Evolutionary conservation across 768 basidiomycete genomes (phyloP).

Genomic region (Podaxis sp.): DNA sequence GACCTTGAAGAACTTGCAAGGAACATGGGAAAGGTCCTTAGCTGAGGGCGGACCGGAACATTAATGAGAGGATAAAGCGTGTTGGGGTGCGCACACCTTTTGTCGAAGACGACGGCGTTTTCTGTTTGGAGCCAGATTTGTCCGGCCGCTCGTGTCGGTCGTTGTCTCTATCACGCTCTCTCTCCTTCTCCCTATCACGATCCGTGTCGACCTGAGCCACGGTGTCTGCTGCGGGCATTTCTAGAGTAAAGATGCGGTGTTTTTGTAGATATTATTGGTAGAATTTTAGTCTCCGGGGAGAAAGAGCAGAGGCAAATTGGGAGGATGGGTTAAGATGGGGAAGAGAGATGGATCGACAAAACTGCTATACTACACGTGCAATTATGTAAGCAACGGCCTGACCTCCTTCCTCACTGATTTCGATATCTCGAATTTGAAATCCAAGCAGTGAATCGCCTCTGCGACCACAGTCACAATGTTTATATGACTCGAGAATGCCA

Average conservation of each 20-base stretch:
- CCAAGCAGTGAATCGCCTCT: not conserved
- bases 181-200: constrained; percentile 28
- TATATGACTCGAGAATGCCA: not conserved
- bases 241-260: constrained; percentile 4
- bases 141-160: constrained; percentile 26
- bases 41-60: constrained; percentile 36
- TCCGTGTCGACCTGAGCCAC: constrained; percentile 25
- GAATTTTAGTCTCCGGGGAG: constrained; percentile 5
- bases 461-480: not conserved
- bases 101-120: constrained; percentile 25
- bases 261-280: constrained; percentile 2
- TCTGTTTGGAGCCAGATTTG: constrained; percentile 27
- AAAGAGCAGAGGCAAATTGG: constrained; percentile 1
- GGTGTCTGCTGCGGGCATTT: constrained; percentile 25
- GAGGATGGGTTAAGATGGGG: constrained; percentile 7
- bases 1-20: constrained; percentile 96
- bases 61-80: constrained; percentile 3
- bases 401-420: not conserved
- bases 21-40: constrained; percentile 93
- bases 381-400: constrained; percentile 30
- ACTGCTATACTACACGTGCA: constrained; percentile 36
- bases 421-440: not conserved
- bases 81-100: constrained; percentile 24
- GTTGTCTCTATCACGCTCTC: constrained; percentile 24
- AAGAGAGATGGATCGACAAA: constrained; percentile 33